Conservation (phyloP, 164 flowering plant species). For the Taxillus chinensis region DNA sequence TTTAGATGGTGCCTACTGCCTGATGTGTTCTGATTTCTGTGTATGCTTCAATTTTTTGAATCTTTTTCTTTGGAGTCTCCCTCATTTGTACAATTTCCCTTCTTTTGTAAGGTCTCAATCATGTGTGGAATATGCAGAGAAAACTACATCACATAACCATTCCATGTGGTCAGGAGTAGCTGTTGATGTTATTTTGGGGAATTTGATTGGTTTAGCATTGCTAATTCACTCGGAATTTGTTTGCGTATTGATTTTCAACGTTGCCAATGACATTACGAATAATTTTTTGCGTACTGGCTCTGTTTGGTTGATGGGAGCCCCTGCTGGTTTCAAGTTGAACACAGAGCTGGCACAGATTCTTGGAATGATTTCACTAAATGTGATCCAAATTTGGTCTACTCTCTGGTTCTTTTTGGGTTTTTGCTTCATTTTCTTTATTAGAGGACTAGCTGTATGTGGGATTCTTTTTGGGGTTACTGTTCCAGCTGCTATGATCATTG, state of each 20-base stretch:
- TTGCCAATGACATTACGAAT: constrained; percentile 45
- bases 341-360: constrained; percentile 78
- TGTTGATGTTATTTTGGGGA: constrained; percentile 69
- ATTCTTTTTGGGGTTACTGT: constrained; percentile 65
- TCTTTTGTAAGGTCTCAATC: constrained; percentile 45
- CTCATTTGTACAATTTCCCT: neutral
- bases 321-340: constrained; percentile 96
- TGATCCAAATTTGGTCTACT: constrained; percentile 91
- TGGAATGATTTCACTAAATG: constrained; percentile 73
- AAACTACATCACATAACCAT: constrained; percentile 55
- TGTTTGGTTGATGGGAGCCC: constrained; percentile 98
- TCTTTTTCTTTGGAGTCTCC: neutral
- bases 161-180: constrained; percentile 68
- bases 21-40: neutral
- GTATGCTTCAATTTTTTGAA: neutral
- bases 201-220: constrained; percentile 47
- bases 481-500: constrained; percentile 61
- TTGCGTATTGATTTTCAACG: constrained; percentile 34
- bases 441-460: constrained; percentile 61
- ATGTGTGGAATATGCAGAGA: constrained; percentile 73
- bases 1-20: neutral
- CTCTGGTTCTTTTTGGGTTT: constrained; percentile 52
- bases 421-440: constrained; percentile 33
- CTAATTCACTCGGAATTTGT: constrained; percentile 33
- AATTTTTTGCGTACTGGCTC: constrained; percentile 72